These are phyloP conservation scores for Grigorovia yakushimaensis DNA, from an alignment of 805 yeast species.

Conservation along the genomic window DNA sequence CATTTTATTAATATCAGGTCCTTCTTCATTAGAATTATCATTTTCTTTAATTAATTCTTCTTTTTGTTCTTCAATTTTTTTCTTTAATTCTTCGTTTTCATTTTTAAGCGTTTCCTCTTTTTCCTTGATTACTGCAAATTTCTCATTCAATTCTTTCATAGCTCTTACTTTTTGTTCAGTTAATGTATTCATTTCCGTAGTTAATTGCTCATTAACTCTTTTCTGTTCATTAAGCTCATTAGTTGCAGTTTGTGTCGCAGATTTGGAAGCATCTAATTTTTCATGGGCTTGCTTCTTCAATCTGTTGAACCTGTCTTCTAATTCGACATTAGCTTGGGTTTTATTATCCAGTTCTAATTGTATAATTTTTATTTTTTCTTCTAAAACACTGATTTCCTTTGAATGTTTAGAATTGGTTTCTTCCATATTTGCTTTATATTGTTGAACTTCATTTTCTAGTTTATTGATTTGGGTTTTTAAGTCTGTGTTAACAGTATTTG, in stretches of 20 bases:
- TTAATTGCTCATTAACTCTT: conserved; percentile 30
- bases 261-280: conserved; percentile 22
- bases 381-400: conserved; percentile 13
- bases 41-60: no score
- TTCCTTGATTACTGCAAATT: neutral
- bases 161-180: conserved; percentile 3
- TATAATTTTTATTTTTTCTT: conserved; percentile 16
- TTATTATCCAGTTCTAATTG: conserved; percentile 16
- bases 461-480: neutral
- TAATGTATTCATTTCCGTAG: conserved; percentile 7
- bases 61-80: conserved; percentile 1
- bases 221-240: conserved; percentile 27
- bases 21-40: neutral
- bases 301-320: conserved; percentile 25
- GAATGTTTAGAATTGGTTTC: neutral
- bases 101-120: conserved; percentile 3
- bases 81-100: conserved; percentile 1
- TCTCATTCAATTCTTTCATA: conserved; percentile 2
- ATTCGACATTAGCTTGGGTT: conserved; percentile 25
- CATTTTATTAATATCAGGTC: conserved; percentile 11
- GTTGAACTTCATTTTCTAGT: neutral
- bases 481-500: neutral
- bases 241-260: conserved; percentile 32
- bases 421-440: neutral
- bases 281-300: conserved; percentile 30